phyloP scores from a whole-genome alignment of 495 filamentous ascomycete species.

The Aspergillus indologenus region DNA sequence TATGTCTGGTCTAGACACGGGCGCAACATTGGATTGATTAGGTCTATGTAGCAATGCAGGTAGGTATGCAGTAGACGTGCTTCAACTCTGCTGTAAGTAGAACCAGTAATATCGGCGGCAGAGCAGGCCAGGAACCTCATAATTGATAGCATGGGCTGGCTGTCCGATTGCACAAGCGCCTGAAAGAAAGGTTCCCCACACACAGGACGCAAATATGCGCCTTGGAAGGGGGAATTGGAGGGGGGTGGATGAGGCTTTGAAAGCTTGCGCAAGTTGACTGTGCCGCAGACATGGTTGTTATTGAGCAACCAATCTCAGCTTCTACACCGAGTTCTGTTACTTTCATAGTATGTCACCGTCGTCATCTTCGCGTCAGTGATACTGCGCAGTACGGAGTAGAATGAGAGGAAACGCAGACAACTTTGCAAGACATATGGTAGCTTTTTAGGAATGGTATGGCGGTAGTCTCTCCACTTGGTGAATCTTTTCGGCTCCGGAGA shows the following conservation, averaged over 20 bases:
- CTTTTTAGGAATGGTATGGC: neutral
- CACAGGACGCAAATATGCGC: neutral
- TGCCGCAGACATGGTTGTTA: slow-evolving; percentile 13
- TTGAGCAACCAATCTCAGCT: neutral
- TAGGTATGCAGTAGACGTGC: neutral
- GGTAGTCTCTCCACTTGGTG: neutral
- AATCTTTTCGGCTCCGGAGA: neutral
- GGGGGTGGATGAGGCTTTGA: neutral
- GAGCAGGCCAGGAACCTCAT: neutral
- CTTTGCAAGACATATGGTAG: neutral
- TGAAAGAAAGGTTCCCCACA: neutral
- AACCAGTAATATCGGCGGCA: neutral
- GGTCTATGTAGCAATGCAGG: slow-evolving; percentile 1
- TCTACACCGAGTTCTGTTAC: neutral
- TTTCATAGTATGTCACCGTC: neutral
- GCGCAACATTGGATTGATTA: neutral
- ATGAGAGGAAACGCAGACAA: neutral
- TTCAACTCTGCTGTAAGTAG: neutral
- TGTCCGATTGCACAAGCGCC: neutral
- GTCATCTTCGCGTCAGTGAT: neutral
- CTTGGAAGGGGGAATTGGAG: neutral
- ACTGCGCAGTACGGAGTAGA: neutral
- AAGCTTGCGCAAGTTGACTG: slow-evolving; percentile 26
- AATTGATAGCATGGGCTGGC: neutral
- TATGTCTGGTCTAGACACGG: neutral